A percentile compares a stretch with the other conserved stretches of the same genome.
These are phyloP conservation scores for Phytophthora sojae DNA, from an alignment of 352 stramenopile species.

Conservation along the genomic window DNA sequence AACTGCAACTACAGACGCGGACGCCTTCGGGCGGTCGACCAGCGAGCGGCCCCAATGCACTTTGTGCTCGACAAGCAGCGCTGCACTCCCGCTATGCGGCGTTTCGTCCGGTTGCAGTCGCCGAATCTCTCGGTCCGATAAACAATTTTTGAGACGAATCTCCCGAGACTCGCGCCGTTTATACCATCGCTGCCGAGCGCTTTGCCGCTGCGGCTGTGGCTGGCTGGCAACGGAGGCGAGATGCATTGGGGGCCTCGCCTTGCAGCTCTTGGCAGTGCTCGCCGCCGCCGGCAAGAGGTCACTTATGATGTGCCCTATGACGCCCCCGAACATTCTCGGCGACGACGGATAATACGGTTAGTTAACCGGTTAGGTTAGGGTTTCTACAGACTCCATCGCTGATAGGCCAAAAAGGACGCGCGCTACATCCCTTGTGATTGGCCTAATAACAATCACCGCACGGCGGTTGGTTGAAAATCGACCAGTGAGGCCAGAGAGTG, in stretches of 20 bases:
- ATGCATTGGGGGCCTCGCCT: not conserved
- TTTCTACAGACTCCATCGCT: not conserved
- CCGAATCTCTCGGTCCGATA: constrained; percentile 25
- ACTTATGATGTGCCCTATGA: constrained; percentile 10
- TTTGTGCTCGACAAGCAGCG: not conserved
- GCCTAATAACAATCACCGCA: not conserved
- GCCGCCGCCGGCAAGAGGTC: constrained; percentile 12
- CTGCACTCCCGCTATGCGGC: not conserved
- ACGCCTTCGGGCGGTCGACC: not conserved
- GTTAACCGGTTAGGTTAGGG: constrained; percentile 31
- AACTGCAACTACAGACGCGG: constrained; percentile 1
- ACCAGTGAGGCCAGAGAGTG: constrained; percentile 20
- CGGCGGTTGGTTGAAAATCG: constrained; percentile 19
- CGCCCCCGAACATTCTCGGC: constrained; percentile 28
- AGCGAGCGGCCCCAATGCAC: not conserved
- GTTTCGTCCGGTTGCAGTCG: constrained; percentile 24
- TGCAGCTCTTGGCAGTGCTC: not conserved
- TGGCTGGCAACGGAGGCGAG: not conserved
- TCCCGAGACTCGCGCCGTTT: constrained; percentile 3
- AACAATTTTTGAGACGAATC: constrained; percentile 29
- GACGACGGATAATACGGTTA: constrained; percentile 18
- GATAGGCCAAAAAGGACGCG: constrained; percentile 6
- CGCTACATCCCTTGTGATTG: not conserved
- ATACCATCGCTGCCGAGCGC: not conserved
- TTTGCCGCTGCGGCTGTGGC: not conserved